These are phyloP conservation scores for Russula foetens DNA, from an alignment of 768 basidiomycete species.

Conservation along the genomic window DNA sequence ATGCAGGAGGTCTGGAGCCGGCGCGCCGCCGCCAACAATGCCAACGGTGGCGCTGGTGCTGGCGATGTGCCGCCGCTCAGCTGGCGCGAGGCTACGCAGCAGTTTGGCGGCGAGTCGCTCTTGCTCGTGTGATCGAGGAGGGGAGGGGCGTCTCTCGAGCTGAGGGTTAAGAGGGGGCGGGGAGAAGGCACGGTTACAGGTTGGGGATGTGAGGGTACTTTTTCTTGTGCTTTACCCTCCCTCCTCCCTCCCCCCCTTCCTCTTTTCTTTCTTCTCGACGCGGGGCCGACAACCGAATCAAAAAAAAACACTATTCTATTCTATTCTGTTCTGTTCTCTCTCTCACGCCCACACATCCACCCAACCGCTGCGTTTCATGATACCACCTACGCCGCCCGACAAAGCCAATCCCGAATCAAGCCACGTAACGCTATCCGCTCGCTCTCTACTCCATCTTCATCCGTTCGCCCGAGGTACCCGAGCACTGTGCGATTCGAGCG, in stretches of 20 bases:
- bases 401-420: too few species aligned
- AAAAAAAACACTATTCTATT: too few species aligned
- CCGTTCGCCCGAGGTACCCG: too few species aligned
- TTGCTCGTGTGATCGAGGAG: constrained; percentile 44
- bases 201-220: too few species aligned
- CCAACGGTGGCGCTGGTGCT: too few species aligned
- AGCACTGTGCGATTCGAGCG: too few species aligned
- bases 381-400: neutral
- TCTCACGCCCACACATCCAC: neutral
- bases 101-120: constrained; percentile 32
- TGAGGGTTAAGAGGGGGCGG: constrained; percentile 32
- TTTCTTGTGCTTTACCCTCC: neutral
- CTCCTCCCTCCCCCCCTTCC: neutral
- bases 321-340: too few species aligned
- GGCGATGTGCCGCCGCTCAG: constrained; percentile 32
- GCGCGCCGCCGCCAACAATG: constrained; percentile 16
- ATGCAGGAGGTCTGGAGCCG: constrained; percentile 52
- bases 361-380: neutral
- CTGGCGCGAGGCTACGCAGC: constrained; percentile 53
- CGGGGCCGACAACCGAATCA: neutral
- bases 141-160: neutral
- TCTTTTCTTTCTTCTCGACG: neutral
- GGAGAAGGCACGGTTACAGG: neutral
- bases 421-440: too few species aligned
- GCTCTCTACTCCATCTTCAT: too few species aligned